Conservation (phyloP, 1,284 basidiomycete species). For the Apiotrichum porosum region DNA sequence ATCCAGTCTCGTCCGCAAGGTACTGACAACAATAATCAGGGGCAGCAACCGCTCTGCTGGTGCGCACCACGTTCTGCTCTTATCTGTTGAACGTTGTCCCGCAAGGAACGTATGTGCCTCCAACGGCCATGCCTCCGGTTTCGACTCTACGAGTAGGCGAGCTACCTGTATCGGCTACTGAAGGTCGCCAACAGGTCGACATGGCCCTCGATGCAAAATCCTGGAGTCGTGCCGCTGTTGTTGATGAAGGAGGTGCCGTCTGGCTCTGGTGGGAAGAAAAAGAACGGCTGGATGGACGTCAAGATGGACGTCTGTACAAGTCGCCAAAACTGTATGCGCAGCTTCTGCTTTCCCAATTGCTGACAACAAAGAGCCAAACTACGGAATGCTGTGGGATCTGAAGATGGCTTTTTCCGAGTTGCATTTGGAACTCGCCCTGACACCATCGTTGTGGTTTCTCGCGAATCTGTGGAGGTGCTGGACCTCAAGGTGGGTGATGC, state of each 20-base stretch:
- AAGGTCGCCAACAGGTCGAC: conserved; percentile 29
- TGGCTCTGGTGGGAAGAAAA: conserved; percentile 39
- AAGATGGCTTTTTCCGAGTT: conserved; percentile 28
- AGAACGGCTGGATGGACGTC: conserved; percentile 6
- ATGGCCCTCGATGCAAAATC: conserved; percentile 24
- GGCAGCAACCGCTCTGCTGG: conserved; percentile 18
- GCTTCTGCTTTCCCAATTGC: not conserved
- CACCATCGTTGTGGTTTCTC: conserved; percentile 32
- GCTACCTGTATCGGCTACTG: conserved; percentile 8
- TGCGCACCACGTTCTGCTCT: conserved; percentile 23
- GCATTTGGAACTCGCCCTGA: conserved; percentile 29
- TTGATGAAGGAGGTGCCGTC: conserved; percentile 38
- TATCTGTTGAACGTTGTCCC: conserved; percentile 25
- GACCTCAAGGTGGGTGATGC: conserved; percentile 23
- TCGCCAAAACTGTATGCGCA: conserved; percentile 18
- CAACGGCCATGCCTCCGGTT: conserved; percentile 6
- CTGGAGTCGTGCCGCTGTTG: conserved; percentile 27
- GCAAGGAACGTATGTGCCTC: conserved; percentile 15
- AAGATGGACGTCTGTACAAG: not conserved
- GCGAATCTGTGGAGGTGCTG: conserved; percentile 14
- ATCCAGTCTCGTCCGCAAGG: not conserved
- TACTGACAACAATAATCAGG: conserved; percentile 17
- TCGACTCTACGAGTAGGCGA: conserved; percentile 13
- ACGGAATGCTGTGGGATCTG: conserved; percentile 6
- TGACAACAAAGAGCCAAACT: conserved; percentile 19